A percentile compares a stretch with the other conserved stretches of the same genome.
These are phyloP conservation scores for Ampelomyces quisqualis DNA, from an alignment of 2,329 filamentous ascomycete species.

Conservation along the genomic window DNA sequence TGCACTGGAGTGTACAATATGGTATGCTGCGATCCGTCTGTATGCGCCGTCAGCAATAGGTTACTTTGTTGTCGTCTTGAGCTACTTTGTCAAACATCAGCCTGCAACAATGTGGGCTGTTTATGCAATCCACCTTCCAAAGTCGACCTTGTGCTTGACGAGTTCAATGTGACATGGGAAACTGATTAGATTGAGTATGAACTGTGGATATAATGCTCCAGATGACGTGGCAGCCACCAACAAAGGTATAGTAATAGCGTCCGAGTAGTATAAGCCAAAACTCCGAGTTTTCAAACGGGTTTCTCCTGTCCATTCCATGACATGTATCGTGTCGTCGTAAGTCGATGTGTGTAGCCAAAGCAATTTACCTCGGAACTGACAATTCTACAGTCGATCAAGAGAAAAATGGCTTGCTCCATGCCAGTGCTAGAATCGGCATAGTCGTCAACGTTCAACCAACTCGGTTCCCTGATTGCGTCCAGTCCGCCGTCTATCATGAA, in stretches of 20 bases:
- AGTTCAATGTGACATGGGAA: constrained; percentile 5
- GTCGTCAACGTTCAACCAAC: too few relatives aligned
- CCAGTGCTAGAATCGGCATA: too few relatives aligned
- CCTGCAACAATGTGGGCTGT: not conserved
- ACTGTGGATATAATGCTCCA: constrained; percentile 24
- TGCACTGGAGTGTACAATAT: constrained; percentile 1
- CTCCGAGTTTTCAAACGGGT: too few relatives aligned
- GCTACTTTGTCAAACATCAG: not conserved
- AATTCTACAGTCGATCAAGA: not conserved
- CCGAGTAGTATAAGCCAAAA: too few relatives aligned
- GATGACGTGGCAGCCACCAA: constrained; percentile 17
- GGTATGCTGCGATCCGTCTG: constrained; percentile 4
- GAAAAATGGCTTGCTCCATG: too few relatives aligned
- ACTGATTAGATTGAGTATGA: constrained; percentile 11
- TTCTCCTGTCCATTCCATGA: constrained; percentile 5
- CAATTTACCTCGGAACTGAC: too few relatives aligned
- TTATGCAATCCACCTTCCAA: not conserved
- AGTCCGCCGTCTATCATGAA: too few relatives aligned
- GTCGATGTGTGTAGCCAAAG: constrained; percentile 3
- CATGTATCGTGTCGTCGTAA: constrained; percentile 19
- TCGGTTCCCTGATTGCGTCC: too few relatives aligned
- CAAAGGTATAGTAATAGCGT: constrained; percentile 19
- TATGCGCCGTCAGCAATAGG: not conserved
- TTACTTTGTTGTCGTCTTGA: not conserved
- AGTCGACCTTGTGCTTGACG: not conserved